A percentile compares a stretch with the other conserved stretches of the same genome.
Conservation (phyloP, 768 basidiomycete genomes). For the Boletus subcaerulescens region DNA sequence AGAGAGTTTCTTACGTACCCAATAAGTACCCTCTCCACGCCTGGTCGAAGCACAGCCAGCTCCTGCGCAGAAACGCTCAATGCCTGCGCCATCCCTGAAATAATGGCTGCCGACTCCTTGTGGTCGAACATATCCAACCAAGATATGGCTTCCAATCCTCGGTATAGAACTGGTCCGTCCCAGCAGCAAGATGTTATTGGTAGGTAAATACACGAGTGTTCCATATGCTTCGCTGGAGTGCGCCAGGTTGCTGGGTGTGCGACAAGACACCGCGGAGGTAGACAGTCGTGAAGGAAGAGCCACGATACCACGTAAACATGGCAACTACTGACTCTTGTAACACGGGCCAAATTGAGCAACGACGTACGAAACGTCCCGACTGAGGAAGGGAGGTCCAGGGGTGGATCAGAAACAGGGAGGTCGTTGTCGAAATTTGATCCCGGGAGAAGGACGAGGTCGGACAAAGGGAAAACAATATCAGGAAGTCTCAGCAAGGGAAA, state of each 20-base stretch:
- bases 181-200: slow-evolving; percentile 7
- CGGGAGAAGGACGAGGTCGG: background rate
- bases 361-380: too few species aligned
- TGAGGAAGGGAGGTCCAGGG: too few species aligned
- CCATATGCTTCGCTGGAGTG: slow-evolving; percentile 5
- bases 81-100: background rate
- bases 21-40: too few species aligned
- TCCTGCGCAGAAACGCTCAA: too few species aligned
- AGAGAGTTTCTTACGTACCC: too few species aligned
- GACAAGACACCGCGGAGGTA: background rate
- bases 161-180: slow-evolving; percentile 6
- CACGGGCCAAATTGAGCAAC: too few species aligned
- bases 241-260: background rate
- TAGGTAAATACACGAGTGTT: slow-evolving; percentile 14
- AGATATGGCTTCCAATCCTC: slow-evolving; percentile 14
- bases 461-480: background rate
- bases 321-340: too few species aligned
- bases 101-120: background rate
- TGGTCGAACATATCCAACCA: background rate
- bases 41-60: too few species aligned
- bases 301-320: too few species aligned
- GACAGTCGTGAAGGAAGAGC: background rate
- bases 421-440: background rate
- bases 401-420: too few species aligned
- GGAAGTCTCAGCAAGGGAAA: background rate